Base-by-base conservation (phyloP, 768 basidiomycete species). In the Nidularia sp. region DNA sequence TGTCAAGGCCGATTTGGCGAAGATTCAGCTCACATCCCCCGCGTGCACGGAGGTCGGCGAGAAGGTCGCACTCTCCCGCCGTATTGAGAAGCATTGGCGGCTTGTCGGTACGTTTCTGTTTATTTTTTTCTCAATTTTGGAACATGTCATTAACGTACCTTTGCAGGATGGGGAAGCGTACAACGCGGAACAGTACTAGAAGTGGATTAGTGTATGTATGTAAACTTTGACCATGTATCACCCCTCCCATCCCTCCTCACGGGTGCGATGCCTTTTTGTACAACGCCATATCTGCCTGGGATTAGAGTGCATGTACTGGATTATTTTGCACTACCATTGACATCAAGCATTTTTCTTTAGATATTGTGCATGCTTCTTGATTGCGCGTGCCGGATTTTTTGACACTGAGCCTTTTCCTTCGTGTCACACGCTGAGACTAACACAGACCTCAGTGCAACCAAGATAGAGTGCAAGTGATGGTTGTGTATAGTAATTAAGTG, bases 51-150 rank as follows among this genome's bases (percentile, higher is more conserved):
- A 98, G 68, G 81, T 97, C 34, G 93, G 93, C 9, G 97, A 99
- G 73, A 98, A 98, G 79, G 96, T 99, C 34, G 97, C 96, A 2
- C 70, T 98, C 42, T 93, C 90, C 32, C 78, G 96, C 53, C 80
- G 96, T 58, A 97, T 98, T 58, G 96, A 98, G 73, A 97, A 97
- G 74, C 95, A 96, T 74, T 97, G 94, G 94, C 88, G 94, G 52
- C 81, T 97, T 61, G 94, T 98, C 50, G 94, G 92, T 86, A 62
- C 74, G 89, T 82, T 39, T 42, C 29, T 13, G 18, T 31, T 34
- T 34, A 32, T 5, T n/a, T 39, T 25, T 42, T 25, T 42, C 0
- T 36, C 9, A 7, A 7, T 42, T 42, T 42, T 18, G 18, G 18
- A 13, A 2, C 12, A 18, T 13, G 2, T 2, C 39, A 42, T 39